Conservation (phyloP, 2,329 filamentous ascomycete species). For the Pseudogymnoascus sp. region DNA sequence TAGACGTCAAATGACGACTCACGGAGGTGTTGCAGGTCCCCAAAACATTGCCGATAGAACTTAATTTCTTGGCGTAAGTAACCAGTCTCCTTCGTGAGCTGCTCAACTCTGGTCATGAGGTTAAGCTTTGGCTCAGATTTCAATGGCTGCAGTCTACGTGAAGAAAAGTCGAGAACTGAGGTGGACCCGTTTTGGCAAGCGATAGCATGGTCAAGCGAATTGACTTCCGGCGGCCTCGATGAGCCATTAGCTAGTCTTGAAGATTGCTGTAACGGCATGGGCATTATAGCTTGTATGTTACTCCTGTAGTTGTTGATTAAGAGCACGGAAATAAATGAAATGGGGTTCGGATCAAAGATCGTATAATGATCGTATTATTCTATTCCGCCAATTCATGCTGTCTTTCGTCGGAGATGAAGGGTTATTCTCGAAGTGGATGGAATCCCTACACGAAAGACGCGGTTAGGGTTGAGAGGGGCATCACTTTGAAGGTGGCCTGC, state of each 20-base stretch:
- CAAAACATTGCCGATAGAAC: constrained; percentile 18
- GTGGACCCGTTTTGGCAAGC: constrained; percentile 15
- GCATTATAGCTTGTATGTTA: neutral
- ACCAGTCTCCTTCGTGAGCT: constrained; percentile 18
- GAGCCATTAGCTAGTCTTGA: neutral
- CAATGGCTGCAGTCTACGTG: constrained; percentile 13
- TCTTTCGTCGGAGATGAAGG: neutral
- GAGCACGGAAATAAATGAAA: neutral
- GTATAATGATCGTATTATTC: neutral
- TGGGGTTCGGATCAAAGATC: neutral
- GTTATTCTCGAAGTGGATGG: neutral
- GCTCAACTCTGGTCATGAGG: constrained; percentile 14
- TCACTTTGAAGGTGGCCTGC: neutral
- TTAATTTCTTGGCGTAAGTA: constrained; percentile 16
- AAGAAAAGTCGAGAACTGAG: constrained; percentile 16
- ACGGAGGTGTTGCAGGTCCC: constrained; percentile 17
- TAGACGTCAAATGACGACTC: constrained; percentile 17
- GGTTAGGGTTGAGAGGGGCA: neutral
- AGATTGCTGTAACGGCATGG: constrained; percentile 1
- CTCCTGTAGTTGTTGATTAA: neutral
- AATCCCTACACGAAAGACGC: neutral
- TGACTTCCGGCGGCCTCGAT: constrained; percentile 13
- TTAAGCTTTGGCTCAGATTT: constrained; percentile 13
- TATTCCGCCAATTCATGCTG: neutral
- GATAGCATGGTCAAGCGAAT: constrained; percentile 17